Conservation (phyloP, 352 stramenopile genomes). For the Phytophthora pseudosyringae region DNA sequence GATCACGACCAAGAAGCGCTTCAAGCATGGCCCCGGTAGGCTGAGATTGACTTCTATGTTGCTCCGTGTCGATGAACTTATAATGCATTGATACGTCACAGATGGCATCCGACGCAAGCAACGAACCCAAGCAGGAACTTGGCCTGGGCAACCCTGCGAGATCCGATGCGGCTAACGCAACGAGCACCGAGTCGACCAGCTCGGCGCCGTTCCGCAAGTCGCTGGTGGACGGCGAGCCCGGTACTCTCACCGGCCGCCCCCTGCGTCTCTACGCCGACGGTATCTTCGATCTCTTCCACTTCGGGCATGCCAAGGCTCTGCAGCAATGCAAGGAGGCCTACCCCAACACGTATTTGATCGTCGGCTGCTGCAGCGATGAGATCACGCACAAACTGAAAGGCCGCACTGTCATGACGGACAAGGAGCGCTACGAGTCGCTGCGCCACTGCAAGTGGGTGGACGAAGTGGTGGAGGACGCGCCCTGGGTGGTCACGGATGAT, state of each 20-base stretch:
- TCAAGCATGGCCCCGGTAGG: conserved; percentile 23
- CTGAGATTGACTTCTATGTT: neutral
- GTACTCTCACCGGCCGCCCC: conserved; percentile 70
- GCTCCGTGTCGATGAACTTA: neutral
- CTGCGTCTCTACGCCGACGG: conserved; percentile 87
- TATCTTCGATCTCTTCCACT: conserved; percentile 93
- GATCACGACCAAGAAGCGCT: conserved; percentile 3
- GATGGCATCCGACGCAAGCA: conserved; percentile 1
- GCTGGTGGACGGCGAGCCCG: conserved; percentile 67
- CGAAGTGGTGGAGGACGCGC: conserved; percentile 85
- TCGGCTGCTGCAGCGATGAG: conserved; percentile 86
- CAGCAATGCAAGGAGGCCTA: conserved; percentile 90
- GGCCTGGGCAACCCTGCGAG: neutral
- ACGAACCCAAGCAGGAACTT: conserved; percentile 18
- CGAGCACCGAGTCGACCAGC: conserved; percentile 43
- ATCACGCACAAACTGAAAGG: conserved; percentile 89
- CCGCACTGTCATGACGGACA: conserved; percentile 88
- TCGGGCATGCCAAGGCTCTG: conserved; percentile 84
- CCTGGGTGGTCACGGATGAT: conserved; percentile 84
- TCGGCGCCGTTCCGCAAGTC: conserved; percentile 50
- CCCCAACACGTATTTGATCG: conserved; percentile 83
- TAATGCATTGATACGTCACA: conserved; percentile 4
- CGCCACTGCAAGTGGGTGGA: conserved; percentile 90
- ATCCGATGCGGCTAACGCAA: conserved; percentile 1
- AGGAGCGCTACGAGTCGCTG: conserved; percentile 85